phyloP scores from a whole-genome alignment of 1,284 basidiomycete species.

The Boletus holoroseus region DNA sequence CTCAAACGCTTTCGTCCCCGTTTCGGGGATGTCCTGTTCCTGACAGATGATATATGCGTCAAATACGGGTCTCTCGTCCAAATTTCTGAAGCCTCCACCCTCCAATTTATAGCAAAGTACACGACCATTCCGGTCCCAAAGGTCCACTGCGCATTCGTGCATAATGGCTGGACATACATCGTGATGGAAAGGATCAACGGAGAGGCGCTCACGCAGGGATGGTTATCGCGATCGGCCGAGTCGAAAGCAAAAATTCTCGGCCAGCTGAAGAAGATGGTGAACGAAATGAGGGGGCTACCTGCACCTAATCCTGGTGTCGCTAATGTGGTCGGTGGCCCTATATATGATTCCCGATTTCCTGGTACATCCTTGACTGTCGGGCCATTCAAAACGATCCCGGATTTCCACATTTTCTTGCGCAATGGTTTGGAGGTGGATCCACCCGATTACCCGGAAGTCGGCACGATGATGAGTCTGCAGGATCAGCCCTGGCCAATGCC shows the following conservation, averaged over 20 bases:
- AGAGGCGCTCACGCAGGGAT: background rate
- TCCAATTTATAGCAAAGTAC: background rate
- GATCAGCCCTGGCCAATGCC: too few species aligned
- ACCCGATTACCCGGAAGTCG: too few species aligned
- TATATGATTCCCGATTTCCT: constrained; percentile 2
- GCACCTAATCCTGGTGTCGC: background rate
- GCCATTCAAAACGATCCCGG: background rate
- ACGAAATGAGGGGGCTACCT: background rate
- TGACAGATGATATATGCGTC: background rate
- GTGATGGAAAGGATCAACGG: constrained; percentile 10
- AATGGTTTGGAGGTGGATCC: background rate
- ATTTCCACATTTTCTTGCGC: constrained; percentile 3
- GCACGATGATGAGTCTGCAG: too few species aligned
- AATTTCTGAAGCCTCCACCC: background rate
- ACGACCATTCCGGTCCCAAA: constrained; percentile 8
- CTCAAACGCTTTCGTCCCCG: background rate
- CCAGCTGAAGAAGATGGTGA: constrained; percentile 7
- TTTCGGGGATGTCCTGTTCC: background rate
- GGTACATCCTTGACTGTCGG: background rate
- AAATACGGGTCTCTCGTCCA: background rate
- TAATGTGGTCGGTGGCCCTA: background rate
- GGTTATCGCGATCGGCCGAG: background rate
- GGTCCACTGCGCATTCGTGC: constrained; percentile 5
- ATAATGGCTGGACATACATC: constrained; percentile 1
- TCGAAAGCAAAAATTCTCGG: background rate